A percentile compares a stretch with the other conserved stretches of the same genome.
Evolutionary conservation across 2,329 filamentous ascomycete genomes (phyloP).

Genomic region (Arachnomyces sp.): DNA sequence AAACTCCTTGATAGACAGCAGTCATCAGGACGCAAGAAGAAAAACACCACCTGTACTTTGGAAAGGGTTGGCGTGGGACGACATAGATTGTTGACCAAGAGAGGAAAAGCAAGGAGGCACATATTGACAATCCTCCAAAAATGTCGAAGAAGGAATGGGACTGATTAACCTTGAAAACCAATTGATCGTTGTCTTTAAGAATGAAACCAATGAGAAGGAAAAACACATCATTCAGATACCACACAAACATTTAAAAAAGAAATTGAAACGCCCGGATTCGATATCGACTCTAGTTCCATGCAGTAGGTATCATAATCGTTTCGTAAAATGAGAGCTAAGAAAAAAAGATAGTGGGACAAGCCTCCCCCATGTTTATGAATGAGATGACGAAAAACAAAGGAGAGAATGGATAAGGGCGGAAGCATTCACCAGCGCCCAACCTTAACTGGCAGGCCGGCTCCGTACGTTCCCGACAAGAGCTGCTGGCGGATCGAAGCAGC

Average conservation of each 20-base stretch:
- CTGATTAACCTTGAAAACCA: too few relatives aligned
- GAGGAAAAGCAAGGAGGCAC: too few relatives aligned
- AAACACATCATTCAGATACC: slow-evolving; percentile 2
- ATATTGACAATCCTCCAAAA: too few relatives aligned
- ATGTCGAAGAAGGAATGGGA: too few relatives aligned
- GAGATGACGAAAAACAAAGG: slow-evolving; percentile 2
- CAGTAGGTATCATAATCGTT: slow-evolving; percentile 39
- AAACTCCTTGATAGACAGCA: too few relatives aligned
- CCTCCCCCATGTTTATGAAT: slow-evolving; percentile 1
- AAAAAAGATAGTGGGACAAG: background rate
- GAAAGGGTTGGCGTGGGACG: too few relatives aligned
- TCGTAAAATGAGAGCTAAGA: slow-evolving; percentile 25
- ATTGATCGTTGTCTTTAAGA: too few relatives aligned
- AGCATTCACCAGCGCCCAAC: slow-evolving; percentile 48
- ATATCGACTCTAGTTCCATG: slow-evolving; percentile 9
- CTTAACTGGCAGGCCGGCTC: slow-evolving; percentile 46
- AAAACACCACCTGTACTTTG: background rate
- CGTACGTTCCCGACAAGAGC: slow-evolving; percentile 50
- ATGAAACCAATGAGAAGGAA: too few relatives aligned
- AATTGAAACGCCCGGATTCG: slow-evolving; percentile 11
- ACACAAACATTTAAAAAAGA: slow-evolving; percentile 9
- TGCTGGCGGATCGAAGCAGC: slow-evolving; percentile 48
- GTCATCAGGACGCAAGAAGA: background rate
- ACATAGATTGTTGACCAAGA: too few relatives aligned
- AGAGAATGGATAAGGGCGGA: slow-evolving; percentile 9